A percentile compares a stretch with the other conserved stretches of the same genome.
Evolutionary conservation across 805 yeast species (phyloP).

Genomic region (Blastobotrys robertii): DNA sequence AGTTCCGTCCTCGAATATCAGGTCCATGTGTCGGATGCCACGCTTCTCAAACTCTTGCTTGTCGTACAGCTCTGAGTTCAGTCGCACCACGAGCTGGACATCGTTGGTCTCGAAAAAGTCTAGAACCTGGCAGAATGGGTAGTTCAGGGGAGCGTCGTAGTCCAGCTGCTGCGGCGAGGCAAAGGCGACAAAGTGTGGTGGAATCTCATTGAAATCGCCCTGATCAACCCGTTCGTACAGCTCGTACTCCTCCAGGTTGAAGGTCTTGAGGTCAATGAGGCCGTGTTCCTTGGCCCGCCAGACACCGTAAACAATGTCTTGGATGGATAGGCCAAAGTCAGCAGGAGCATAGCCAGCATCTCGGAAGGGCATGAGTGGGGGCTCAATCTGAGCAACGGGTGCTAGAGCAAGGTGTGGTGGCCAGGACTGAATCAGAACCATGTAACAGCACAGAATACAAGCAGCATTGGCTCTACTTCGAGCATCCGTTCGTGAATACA

Average conservation of each 20-base stretch:
- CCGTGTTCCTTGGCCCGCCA: slow-evolving; percentile 96
- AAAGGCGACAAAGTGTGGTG: slow-evolving; percentile 93
- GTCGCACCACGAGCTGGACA: slow-evolving; percentile 82
- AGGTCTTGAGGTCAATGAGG: slow-evolving; percentile 73
- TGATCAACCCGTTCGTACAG: slow-evolving; percentile 91
- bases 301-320: slow-evolving; percentile 89
- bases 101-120: slow-evolving; percentile 62
- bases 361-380: slow-evolving; percentile 89
- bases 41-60: slow-evolving; percentile 70
- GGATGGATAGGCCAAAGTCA: slow-evolving; percentile 87
- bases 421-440: slow-evolving; percentile 94
- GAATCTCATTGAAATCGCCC: slow-evolving; percentile 87
- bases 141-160: slow-evolving; percentile 18
- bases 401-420: slow-evolving; percentile 96
- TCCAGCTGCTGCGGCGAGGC: slow-evolving; percentile 72
- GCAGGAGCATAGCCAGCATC: slow-evolving; percentile 97
- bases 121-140: slow-evolving; percentile 60
- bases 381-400: slow-evolving; percentile 83
- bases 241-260: slow-evolving; percentile 90
- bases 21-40: slow-evolving; percentile 83
- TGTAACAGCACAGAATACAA: slow-evolving; percentile 84
- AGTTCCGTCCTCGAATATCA: slow-evolving; percentile 97
- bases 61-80: slow-evolving; percentile 87
- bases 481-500: slow-evolving; percentile 76
- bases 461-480: slow-evolving; percentile 89